Percentiles rank a stretch among this genome's conserved stretches.
Conservation (phyloP, 805 yeast species). For the Candida ipomoeae region DNA sequence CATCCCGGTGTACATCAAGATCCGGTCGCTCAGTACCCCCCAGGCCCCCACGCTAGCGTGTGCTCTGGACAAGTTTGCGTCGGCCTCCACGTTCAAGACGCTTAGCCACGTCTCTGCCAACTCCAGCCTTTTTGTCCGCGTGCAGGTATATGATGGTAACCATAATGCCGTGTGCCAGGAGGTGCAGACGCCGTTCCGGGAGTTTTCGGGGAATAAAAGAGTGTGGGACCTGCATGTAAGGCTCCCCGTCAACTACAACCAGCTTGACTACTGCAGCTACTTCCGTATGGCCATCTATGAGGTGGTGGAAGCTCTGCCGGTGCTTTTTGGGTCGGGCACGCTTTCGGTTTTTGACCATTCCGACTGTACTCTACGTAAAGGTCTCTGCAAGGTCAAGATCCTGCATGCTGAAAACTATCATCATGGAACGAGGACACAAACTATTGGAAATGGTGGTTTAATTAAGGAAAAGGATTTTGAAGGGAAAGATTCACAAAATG, state of each 20-base stretch:
- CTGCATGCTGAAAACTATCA: too few species aligned
- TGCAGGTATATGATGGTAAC: conserved; percentile 30
- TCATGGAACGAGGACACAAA: too few species aligned
- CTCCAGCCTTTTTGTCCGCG: conserved; percentile 33
- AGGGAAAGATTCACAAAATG: background rate
- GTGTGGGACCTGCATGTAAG: conserved; percentile 72
- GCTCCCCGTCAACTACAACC: conserved; percentile 67
- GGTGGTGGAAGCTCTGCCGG: conserved; percentile 49
- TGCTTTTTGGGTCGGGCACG: conserved; percentile 58
- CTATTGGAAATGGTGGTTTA: too few species aligned
- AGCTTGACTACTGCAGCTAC: conserved; percentile 60
- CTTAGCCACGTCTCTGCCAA: conserved; percentile 28
- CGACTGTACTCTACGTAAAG: conserved; percentile 60
- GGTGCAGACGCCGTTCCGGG: conserved; percentile 34
- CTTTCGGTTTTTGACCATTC: conserved; percentile 52
- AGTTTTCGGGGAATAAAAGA: conserved; percentile 33
- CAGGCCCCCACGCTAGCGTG: conserved; percentile 8
- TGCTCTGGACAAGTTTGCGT: conserved; percentile 30
- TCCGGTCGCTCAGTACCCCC: conserved; percentile 25
- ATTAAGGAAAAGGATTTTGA: background rate
- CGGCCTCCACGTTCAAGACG: conserved; percentile 32
- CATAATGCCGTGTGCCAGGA: conserved; percentile 28
- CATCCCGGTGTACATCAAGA: conserved; percentile 30
- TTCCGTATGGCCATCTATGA: conserved; percentile 67
- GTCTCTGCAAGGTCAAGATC: conserved; percentile 52